phyloP scores from a whole-genome alignment of 2,329 filamentous ascomycete genomes.

The Macrophomina tecta region DNA sequence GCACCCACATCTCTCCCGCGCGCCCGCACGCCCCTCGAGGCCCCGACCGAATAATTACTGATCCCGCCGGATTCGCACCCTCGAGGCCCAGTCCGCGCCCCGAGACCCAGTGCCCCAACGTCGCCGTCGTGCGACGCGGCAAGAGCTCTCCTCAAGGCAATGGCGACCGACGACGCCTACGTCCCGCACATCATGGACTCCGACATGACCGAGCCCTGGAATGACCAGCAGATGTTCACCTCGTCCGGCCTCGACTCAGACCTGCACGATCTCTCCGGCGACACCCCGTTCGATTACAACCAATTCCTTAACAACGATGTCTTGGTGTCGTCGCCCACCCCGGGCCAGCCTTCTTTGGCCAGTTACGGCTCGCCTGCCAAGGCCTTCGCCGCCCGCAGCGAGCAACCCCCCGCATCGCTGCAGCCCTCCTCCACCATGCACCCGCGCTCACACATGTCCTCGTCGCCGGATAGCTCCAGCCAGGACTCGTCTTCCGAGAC shows the following conservation, averaged over 20 bases:
- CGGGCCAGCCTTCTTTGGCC: slow-evolving; percentile 3
- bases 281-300: slow-evolving; percentile 19
- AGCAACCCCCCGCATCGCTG: slow-evolving; percentile 19
- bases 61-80: slow-evolving; percentile 6
- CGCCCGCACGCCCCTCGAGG: slow-evolving; percentile 6
- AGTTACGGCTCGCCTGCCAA: slow-evolving; percentile 20
- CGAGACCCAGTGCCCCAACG: slow-evolving; percentile 15
- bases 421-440: slow-evolving; percentile 22
- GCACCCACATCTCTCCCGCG: background rate
- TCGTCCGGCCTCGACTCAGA: slow-evolving; percentile 31
- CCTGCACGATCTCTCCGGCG: background rate
- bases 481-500: slow-evolving; percentile 51
- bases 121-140: slow-evolving; percentile 24
- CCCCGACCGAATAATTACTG: slow-evolving; percentile 10
- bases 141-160: background rate
- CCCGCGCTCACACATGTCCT: slow-evolving; percentile 33
- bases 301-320: slow-evolving; percentile 23
- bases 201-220: slow-evolving; percentile 33
- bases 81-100: slow-evolving; percentile 19
- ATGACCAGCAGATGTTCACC: slow-evolving; percentile 36
- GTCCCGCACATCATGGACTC: slow-evolving; percentile 31
- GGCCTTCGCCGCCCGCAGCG: background rate
- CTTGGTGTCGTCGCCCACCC: slow-evolving; percentile 23
- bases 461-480: slow-evolving; percentile 48
- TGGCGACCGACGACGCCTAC: slow-evolving; percentile 27